Evolutionary conservation across 2,329 filamentous ascomycete genomes (phyloP), one percentile per base, ranked within the genome.

Genomic region (Aspergillus sojae): DNA sequence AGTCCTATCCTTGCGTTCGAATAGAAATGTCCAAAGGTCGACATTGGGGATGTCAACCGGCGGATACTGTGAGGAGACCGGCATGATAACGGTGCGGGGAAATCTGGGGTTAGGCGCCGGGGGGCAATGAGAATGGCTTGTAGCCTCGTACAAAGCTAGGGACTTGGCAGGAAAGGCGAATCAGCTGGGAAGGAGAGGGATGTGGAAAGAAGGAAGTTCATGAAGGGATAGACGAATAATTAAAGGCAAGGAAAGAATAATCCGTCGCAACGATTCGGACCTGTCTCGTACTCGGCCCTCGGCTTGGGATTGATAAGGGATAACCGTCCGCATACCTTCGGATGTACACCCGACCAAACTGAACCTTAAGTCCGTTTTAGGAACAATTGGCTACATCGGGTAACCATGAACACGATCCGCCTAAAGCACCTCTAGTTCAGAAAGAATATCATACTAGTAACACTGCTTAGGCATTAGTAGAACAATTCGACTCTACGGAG

Each of bases 21-120:
- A 93, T 53, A 96, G 80, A 62, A 93, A 88, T 0, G 84, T 84
- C 91, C 92, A 97, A 56, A 96, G 75, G 76, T 96, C 93, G 61
- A 89, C 79, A 69, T 90, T 80, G 0, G 94, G 93, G 46, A 97
- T 89, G 23, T 88, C 82, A 43, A 95, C 72, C 9, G 83, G 77
- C 1, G 88, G 83, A 73, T 89, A 92, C 0, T 81, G 79, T 3
- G 92, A 93, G 54, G 86, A 81, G 71, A 89, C 84, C 65, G 91
- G 90, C 93, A 96, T 96, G 43, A 61, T 68, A 59, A 58, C 28
- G n/a, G 43, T 71, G 66, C 62, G 67, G 68, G 67, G 68, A 65
- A 68, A 60, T 34, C 54, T 65, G 21, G 52, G 53, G 41, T 48
- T 43, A 23, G 30, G 39, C 7, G 30, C 5, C 30, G 36, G 48